Evolutionary conservation across 176 grass and related monocot genomes (phyloP).

Genomic region (Saccharum spontaneum): DNA sequence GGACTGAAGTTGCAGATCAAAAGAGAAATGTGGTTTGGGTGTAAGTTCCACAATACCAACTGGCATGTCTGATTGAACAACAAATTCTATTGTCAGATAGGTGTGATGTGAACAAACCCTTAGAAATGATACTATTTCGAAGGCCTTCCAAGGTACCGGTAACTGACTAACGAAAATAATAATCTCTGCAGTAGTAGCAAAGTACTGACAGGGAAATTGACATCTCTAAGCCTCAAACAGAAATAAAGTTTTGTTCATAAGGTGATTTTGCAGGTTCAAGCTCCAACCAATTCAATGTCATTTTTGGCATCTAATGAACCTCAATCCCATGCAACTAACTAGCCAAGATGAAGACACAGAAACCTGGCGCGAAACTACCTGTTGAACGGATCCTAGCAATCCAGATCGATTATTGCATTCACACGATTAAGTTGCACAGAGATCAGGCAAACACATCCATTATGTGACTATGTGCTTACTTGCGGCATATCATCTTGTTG

Average conservation of each 20-base stretch:
- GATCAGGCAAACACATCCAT: neutral
- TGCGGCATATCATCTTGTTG: constrained; percentile 39
- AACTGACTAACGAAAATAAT: neutral
- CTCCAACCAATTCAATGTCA: neutral
- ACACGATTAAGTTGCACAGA: neutral
- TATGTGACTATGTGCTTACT: constrained; percentile 17
- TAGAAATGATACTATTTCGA: neutral
- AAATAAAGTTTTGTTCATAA: neutral
- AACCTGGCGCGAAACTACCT: neutral
- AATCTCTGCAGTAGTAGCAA: neutral
- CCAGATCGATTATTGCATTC: neutral
- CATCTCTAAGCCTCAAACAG: neutral
- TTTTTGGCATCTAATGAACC: neutral
- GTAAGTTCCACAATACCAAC: neutral
- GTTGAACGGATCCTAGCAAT: neutral
- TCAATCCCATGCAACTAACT: neutral
- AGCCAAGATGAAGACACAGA: neutral
- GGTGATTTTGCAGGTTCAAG: neutral
- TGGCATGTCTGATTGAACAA: neutral
- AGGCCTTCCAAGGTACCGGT: neutral
- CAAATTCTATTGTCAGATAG: neutral
- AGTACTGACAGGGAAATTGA: neutral
- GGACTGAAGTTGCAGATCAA: neutral
- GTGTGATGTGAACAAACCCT: neutral
- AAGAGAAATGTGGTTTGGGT: neutral